Evolutionary conservation across 345 rosid genomes (phyloP).

Genomic region (Carallia pectinifolia): DNA sequence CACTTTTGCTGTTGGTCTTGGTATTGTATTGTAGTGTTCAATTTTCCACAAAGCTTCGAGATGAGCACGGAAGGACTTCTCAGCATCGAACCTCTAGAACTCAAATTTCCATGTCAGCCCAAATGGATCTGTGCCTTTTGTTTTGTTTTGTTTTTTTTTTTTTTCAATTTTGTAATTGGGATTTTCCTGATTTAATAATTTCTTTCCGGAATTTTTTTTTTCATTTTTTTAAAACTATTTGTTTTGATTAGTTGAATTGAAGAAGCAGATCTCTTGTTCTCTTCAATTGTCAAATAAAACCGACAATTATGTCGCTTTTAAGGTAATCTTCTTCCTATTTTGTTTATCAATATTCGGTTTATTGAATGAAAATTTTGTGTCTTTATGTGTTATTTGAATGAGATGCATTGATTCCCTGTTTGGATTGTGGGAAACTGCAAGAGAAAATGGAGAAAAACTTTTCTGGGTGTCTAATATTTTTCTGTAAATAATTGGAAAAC

Average conservation of each 20-base stretch:
- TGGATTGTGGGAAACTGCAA: slow-evolving; percentile 13
- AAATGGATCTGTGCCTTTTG: slow-evolving; percentile 15
- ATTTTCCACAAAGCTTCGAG: slow-evolving; percentile 7
- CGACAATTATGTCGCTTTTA: slow-evolving; percentile 67
- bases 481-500: not conserved
- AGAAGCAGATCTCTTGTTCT: slow-evolving; percentile 86
- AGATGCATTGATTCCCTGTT: slow-evolving; percentile 16
- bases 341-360: not conserved
- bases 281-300: slow-evolving; percentile 69
- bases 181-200: not conserved
- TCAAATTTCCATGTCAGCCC: slow-evolving; percentile 60
- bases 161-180: slow-evolving; percentile 16
- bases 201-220: not conserved
- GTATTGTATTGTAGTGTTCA: not conserved
- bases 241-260: slow-evolving; percentile 59
- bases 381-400: not conserved
- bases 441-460: not conserved
- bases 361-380: not conserved
- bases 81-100: slow-evolving; percentile 73
- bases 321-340: slow-evolving; percentile 39
- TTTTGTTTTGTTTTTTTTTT: too few species aligned
- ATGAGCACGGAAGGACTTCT: slow-evolving; percentile 78
- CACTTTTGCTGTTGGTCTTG: not conserved
- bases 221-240: not conserved
- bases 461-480: not conserved